Percentiles rank a stretch among this genome's conserved stretches.
These are phyloP conservation scores for Priceomyces medius DNA, from an alignment of 805 yeast genomes.

Conservation along the genomic window DNA sequence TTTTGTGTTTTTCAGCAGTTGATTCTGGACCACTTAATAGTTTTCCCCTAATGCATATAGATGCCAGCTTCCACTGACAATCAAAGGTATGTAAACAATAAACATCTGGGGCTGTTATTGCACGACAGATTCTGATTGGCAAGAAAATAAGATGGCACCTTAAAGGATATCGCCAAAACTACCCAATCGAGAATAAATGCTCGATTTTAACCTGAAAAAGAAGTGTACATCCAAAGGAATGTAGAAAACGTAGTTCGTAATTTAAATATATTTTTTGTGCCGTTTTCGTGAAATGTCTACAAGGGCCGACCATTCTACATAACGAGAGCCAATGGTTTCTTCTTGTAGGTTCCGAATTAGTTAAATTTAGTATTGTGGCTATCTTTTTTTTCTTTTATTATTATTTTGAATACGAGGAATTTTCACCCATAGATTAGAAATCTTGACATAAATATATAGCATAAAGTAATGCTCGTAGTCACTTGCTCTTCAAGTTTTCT, in stretches of 20 bases:
- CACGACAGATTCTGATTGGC: slow-evolving; percentile 3
- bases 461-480: too few species aligned
- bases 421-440: too few species aligned
- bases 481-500: too few species aligned
- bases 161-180: slow-evolving; percentile 1
- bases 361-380: neutral
- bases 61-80: neutral
- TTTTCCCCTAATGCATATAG: neutral
- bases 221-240: neutral
- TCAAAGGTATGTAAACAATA: slow-evolving; percentile 1
- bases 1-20: too few species aligned
- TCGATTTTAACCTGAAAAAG: slow-evolving; percentile 5
- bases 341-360: neutral
- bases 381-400: too few species aligned
- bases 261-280: neutral
- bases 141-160: neutral
- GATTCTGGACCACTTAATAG: too few species aligned
- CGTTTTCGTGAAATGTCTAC: neutral
- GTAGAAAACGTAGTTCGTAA: neutral
- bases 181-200: slow-evolving; percentile 1
- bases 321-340: neutral
- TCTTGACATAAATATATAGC: too few species aligned
- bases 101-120: neutral
- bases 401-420: too few species aligned
- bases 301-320: neutral